phyloP scores from a whole-genome alignment of 257 asterid genomes.

The Solanum ossicruentum region DNA sequence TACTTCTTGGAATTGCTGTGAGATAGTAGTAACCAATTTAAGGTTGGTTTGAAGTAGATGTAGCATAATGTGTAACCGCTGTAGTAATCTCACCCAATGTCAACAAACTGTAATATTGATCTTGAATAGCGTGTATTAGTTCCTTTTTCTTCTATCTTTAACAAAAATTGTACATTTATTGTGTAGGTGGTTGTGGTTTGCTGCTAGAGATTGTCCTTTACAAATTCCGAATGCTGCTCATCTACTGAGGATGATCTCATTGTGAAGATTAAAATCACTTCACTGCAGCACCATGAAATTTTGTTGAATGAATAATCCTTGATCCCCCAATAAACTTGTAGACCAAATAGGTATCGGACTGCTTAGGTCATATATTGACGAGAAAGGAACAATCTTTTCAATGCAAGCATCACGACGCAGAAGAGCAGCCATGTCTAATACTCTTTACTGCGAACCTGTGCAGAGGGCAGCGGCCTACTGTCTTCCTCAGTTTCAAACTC shows the following conservation, averaged over 20 bases:
- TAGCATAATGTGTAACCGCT: neutral
- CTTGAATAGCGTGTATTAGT: neutral
- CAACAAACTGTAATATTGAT: neutral
- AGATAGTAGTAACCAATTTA: neutral
- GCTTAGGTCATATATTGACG: neutral
- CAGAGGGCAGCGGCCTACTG: slow-evolving; percentile 34
- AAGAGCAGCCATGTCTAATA: slow-evolving; percentile 32
- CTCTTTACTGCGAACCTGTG: slow-evolving; percentile 30
- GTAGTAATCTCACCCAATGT: neutral
- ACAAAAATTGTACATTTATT: neutral
- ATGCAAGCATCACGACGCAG: slow-evolving; percentile 42
- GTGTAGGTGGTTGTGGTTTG: neutral
- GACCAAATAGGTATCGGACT: neutral
- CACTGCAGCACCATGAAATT: neutral
- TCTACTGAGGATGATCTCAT: neutral
- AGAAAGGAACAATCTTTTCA: neutral
- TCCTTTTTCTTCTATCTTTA: neutral
- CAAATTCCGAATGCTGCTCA: neutral
- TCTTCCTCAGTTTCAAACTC: slow-evolving; percentile 27
- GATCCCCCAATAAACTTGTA: neutral
- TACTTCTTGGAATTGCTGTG: neutral
- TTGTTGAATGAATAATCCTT: neutral
- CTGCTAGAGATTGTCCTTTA: neutral
- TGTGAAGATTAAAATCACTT: neutral
- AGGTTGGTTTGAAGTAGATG: neutral